phyloP scores from a whole-genome alignment of 768 basidiomycete species.

The Inosperma sp. region DNA sequence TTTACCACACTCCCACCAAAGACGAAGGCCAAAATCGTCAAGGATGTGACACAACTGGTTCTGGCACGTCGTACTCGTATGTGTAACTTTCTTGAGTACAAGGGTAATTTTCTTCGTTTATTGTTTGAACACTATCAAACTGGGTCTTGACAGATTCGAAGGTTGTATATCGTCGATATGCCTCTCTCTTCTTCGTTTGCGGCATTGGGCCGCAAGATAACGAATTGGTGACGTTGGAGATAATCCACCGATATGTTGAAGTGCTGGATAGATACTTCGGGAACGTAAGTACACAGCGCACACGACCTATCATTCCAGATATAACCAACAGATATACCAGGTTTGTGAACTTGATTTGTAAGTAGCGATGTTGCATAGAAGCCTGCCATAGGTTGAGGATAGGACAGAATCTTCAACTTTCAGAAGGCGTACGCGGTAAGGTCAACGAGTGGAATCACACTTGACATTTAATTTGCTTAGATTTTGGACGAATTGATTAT shows the following conservation, averaged over 20 bases:
- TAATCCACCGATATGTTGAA: constrained; percentile 94
- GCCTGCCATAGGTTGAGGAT: neutral
- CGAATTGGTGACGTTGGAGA: constrained; percentile 89
- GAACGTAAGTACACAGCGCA: constrained; percentile 52
- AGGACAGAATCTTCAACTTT: constrained; percentile 92
- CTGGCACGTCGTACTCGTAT: constrained; percentile 91
- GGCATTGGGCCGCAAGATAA: constrained; percentile 86
- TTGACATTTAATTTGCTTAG: constrained; percentile 25
- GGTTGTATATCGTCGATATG: constrained; percentile 95
- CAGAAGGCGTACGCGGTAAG: constrained; percentile 94
- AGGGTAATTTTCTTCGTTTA: constrained; percentile 50
- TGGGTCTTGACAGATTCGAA: constrained; percentile 65
- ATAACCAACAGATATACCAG: constrained; percentile 34
- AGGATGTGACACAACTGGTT: constrained; percentile 97
- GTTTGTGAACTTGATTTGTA: constrained; percentile 95
- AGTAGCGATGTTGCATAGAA: constrained; percentile 29
- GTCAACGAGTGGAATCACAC: constrained; percentile 10
- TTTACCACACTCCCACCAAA: constrained; percentile 92
- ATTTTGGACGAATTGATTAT: constrained; percentile 97
- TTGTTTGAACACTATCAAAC: neutral
- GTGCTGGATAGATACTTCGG: constrained; percentile 92
- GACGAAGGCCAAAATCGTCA: constrained; percentile 92
- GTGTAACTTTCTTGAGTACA: constrained; percentile 99
- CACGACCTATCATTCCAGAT: neutral
- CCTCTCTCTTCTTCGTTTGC: constrained; percentile 93